phyloP scores from a whole-genome alignment of 495 filamentous ascomycete species.

The Neurospora pannonica region DNA sequence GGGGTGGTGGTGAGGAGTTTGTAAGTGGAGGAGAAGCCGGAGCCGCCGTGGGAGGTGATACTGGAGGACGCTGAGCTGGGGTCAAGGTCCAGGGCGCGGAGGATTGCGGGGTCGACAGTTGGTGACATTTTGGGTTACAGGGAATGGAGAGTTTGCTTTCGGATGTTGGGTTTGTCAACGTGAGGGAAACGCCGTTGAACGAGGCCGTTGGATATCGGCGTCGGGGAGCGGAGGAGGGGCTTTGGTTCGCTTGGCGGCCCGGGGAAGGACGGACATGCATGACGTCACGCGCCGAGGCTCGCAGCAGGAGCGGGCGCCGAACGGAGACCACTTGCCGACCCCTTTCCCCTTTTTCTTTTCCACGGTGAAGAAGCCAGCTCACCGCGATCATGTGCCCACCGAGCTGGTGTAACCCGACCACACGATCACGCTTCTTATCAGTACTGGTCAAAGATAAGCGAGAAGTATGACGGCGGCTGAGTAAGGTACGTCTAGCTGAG shows the following conservation, averaged over 20 bases:
- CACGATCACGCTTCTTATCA: neutral
- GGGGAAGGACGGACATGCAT: neutral
- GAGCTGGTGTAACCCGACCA: neutral
- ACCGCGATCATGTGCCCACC: neutral
- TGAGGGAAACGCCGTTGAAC: neutral
- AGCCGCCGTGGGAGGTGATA: conserved; percentile 56
- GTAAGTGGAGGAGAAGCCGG: conserved; percentile 65
- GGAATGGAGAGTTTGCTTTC: neutral
- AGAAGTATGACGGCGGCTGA: neutral
- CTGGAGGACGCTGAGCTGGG: conserved; percentile 33
- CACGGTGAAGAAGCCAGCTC: neutral
- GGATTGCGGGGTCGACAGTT: conserved; percentile 47
- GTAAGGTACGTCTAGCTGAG: neutral
- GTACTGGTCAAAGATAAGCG: neutral
- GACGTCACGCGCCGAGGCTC: neutral
- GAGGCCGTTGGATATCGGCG: neutral
- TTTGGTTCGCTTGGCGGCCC: neutral
- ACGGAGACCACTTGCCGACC: neutral
- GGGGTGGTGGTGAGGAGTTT: conserved; percentile 47
- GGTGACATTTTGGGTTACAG: conserved; percentile 19
- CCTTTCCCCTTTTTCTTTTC: neutral
- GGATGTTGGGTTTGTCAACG: neutral
- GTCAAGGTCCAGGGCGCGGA: conserved; percentile 53
- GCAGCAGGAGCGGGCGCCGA: neutral
- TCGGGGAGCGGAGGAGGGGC: neutral